These are phyloP conservation scores for Tetracladium marchalianum DNA, from an alignment of 495 filamentous ascomycete genomes.

Conservation along the genomic window DNA sequence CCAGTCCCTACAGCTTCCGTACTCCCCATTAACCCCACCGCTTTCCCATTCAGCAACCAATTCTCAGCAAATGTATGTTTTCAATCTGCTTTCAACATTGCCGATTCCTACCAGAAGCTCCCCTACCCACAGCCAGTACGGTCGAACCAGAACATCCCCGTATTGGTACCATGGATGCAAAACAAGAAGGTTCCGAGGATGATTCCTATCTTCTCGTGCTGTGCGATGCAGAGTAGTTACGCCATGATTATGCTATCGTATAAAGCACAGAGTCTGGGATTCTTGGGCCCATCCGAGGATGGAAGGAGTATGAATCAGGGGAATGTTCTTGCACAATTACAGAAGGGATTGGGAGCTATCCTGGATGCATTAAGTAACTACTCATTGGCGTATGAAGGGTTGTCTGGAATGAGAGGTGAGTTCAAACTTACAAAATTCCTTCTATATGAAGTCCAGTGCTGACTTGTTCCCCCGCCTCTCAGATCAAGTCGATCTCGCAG, in stretches of 20 bases:
- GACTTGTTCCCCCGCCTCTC: too few relatives aligned
- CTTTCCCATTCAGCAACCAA: slow-evolving; percentile 41
- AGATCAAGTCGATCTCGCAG: too few relatives aligned
- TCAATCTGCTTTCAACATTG: slow-evolving; percentile 39
- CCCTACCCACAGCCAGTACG: slow-evolving; percentile 37
- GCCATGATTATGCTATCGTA: slow-evolving; percentile 43
- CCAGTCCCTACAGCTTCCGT: slow-evolving; percentile 17
- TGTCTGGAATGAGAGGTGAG: slow-evolving; percentile 53
- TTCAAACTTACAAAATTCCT: background rate
- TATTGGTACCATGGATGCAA: slow-evolving; percentile 15
- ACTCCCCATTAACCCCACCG: slow-evolving; percentile 24
- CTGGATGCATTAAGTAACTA: slow-evolving; percentile 44
- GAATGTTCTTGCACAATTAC: slow-evolving; percentile 39
- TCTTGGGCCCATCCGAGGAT: slow-evolving; percentile 27
- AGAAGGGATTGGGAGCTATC: slow-evolving; percentile 41
- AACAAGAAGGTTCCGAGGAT: slow-evolving; percentile 31
- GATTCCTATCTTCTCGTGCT: slow-evolving; percentile 53
- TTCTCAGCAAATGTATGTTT: slow-evolving; percentile 47
- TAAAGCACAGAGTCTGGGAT: slow-evolving; percentile 31
- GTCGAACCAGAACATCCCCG: slow-evolving; percentile 10
- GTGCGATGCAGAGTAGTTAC: slow-evolving; percentile 54
- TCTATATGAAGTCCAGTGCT: too few relatives aligned
- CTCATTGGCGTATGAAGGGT: slow-evolving; percentile 46
- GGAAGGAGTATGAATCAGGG: slow-evolving; percentile 26
- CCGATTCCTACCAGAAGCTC: slow-evolving; percentile 38